Percentiles rank a stretch among this genome's conserved stretches.
Conservation (phyloP, 495 filamentous ascomycete genomes). For the Clavariopsis aquatica region DNA sequence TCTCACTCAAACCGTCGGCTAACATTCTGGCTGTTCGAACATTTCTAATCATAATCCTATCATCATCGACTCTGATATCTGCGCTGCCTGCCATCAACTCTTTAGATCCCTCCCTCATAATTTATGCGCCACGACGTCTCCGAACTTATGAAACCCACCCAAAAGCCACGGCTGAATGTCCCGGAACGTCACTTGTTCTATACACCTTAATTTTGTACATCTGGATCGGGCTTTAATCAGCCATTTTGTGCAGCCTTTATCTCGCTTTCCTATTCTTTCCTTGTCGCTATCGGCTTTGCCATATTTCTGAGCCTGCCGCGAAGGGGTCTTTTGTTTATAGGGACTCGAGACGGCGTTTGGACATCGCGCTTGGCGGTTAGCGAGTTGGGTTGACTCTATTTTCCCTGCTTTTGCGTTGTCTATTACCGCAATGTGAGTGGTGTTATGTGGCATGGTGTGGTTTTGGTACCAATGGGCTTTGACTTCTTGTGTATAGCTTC, state of each 20-base stretch:
- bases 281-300: neutral
- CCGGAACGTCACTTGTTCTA: constrained; percentile 10
- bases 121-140: constrained; percentile 27
- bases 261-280: neutral
- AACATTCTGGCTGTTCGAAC: neutral
- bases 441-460: neutral
- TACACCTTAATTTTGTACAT: constrained; percentile 30
- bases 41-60: constrained; percentile 1
- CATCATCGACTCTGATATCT: neutral
- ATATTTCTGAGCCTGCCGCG: neutral
- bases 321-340: neutral
- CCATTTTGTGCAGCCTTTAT: neutral
- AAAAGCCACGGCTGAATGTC: constrained; percentile 1
- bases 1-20: constrained; percentile 12
- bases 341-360: neutral
- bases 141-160: constrained; percentile 18
- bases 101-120: neutral
- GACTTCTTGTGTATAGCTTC: neutral
- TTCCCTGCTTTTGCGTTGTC: neutral
- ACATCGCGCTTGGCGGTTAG: neutral
- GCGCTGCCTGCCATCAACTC: neutral
- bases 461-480: neutral
- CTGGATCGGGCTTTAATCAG: neutral
- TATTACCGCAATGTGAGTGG: neutral
- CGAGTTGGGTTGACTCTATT: neutral